Base-by-base conservation (phyloP, 108 stramenopile species). In the Nitzschia putrida region DNA sequence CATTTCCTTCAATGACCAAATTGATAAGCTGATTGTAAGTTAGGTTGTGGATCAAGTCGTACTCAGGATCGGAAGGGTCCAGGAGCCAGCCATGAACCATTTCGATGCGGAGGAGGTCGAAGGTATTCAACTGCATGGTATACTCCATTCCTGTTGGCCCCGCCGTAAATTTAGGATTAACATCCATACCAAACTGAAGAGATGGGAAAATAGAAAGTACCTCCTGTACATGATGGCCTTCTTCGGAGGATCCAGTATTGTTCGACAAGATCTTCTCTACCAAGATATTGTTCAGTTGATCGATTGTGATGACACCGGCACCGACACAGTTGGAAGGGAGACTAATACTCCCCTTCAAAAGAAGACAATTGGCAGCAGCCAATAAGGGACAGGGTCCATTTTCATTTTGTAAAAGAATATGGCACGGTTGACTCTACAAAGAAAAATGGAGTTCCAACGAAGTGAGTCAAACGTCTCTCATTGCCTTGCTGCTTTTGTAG, bases 81-180 rank as follows among this genome's bases (percentile, higher is more conserved):
- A 93, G 22, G 26, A 97, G 60, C 98, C 98, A 99, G 2, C 98
- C 98, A 80, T 99, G 98, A n/a, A 98, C 90, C 37, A 99, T 69
- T 61, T 89, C 77, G 3, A 98, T 74, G 1, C 81, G 89, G 43
- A 95, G 66, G 42, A 95, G 47, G 80, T 99, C 98, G 71, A 98
- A 98, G 10, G 90, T 78, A 21, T 93, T 85, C 49, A 97, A 64
- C 55, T 92, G 80, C 72, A 74, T 59, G 0, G 97, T 97, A 74
- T 90, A 98, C 70, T 99, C 98, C 40, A 95, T 89, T 37, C 84
- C 94, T 8, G 76, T 80, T 7, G 81, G 76, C 34, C 89, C 92
- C 1, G 57, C 63, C 21, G 80, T 88, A 68, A 99, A 99, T 61
- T 85, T 85, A 16, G 96, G 93, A 79, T 99, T 99, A 49, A 99